These are phyloP conservation scores for Isochrysis galbana DNA, from an alignment of 78 protist genomes.

Conservation along the genomic window DNA sequence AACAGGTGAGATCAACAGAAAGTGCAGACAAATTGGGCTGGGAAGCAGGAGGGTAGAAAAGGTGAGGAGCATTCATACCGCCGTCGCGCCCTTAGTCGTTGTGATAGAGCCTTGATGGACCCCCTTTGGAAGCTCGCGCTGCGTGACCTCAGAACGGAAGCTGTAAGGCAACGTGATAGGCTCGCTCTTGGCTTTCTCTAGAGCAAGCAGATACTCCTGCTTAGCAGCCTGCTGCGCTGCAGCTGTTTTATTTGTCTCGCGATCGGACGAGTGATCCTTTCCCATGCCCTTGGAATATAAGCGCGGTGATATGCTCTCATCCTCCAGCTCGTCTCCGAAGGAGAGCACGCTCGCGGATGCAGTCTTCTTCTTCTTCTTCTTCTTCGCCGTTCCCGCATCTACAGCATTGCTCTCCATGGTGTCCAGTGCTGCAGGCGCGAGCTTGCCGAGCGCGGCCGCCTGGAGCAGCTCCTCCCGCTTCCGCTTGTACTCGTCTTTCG, in stretches of 20 bases:
- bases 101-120: neutral
- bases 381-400: neutral
- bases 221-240: neutral
- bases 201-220: neutral
- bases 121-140: neutral
- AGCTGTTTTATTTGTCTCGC: neutral
- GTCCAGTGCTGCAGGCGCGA: neutral
- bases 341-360: neutral
- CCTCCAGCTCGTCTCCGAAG: neutral
- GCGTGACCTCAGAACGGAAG: neutral
- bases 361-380: conserved; percentile 2
- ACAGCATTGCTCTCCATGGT: neutral
- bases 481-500: conserved; percentile 3
- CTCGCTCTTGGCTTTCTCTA: neutral
- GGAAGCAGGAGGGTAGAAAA: too few relatives aligned
- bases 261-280: neutral
- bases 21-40: too few relatives aligned
- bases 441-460: neutral
- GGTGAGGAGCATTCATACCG: too few relatives aligned
- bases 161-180: neutral
- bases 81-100: neutral
- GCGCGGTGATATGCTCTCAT: neutral
- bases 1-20: too few relatives aligned
- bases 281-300: neutral
- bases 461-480: neutral